Evolutionary conservation across 1,284 basidiomycete genomes (phyloP).

Genomic region (Ganoderma boninense): DNA sequence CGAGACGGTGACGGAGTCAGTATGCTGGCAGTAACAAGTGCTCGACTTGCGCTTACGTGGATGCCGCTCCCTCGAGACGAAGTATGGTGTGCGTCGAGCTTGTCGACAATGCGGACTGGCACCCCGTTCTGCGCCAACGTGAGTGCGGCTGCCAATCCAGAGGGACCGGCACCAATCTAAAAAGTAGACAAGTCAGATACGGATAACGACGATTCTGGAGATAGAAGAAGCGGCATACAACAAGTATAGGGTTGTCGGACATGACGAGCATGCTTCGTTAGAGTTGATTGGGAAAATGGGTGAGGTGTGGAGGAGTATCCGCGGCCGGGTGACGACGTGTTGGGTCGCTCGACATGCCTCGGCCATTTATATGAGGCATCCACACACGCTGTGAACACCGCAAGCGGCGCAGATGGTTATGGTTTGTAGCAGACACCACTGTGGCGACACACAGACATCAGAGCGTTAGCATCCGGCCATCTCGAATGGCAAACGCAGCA

Average conservation of each 20-base stretch:
- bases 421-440: too few relatives aligned
- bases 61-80: slow-evolving; percentile 13
- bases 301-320: not conserved
- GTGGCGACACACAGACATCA: too few relatives aligned
- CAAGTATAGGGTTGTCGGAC: not conserved
- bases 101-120: slow-evolving; percentile 20
- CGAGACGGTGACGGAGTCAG: not conserved
- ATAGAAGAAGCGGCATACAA: not conserved
- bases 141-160: slow-evolving; percentile 16
- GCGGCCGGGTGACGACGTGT: too few relatives aligned
- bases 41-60: slow-evolving; percentile 1
- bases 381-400: too few relatives aligned
- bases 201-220: not conserved
- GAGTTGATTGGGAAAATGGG: not conserved
- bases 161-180: slow-evolving; percentile 15
- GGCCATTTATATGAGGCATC: too few relatives aligned
- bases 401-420: too few relatives aligned
- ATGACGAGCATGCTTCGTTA: not conserved
- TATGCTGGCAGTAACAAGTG: not conserved
- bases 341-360: too few relatives aligned
- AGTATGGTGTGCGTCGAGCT: slow-evolving; percentile 7
- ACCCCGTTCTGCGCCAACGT: slow-evolving; percentile 23
- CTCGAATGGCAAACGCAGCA: too few relatives aligned
- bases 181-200: not conserved
- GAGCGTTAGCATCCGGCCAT: too few relatives aligned